A percentile compares a stretch with the other conserved stretches of the same genome.
Evolutionary conservation across 2,329 filamentous ascomycete species (phyloP).

Genomic region (Madurella fahalii): DNA sequence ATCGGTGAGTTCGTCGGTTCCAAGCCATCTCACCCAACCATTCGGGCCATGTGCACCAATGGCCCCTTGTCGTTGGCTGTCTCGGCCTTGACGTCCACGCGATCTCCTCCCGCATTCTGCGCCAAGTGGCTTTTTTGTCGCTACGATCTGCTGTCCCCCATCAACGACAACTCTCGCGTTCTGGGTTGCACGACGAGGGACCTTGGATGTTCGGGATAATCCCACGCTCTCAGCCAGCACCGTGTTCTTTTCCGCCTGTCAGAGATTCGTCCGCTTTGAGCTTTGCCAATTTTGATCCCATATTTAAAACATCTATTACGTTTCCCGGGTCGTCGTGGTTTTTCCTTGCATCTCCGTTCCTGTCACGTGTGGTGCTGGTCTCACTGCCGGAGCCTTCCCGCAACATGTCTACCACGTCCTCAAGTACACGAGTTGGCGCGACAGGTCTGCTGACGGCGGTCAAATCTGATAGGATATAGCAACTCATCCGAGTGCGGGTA

Average conservation of each 20-base stretch:
- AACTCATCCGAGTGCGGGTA: conserved; percentile 52
- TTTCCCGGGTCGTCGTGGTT: conserved; percentile 8
- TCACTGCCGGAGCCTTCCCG: not conserved
- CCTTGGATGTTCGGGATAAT: not conserved
- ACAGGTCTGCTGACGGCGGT: conserved; percentile 7
- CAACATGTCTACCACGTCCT: not conserved
- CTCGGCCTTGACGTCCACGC: conserved; percentile 20
- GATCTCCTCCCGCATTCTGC: conserved; percentile 23
- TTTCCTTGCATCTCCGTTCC: not conserved
- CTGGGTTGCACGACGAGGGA: not conserved
- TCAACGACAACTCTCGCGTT: not conserved
- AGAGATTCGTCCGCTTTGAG: conserved; percentile 10
- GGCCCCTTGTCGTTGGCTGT: conserved; percentile 43
- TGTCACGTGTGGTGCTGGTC: not conserved
- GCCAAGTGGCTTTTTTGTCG: conserved; percentile 16
- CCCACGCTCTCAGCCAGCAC: conserved; percentile 17
- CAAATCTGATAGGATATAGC: conserved; percentile 43
- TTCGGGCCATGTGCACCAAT: conserved; percentile 45
- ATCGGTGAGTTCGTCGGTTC: conserved; percentile 46
- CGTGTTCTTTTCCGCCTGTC: conserved; percentile 19
- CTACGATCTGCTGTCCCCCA: conserved; percentile 2
- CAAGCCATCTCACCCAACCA: conserved; percentile 40
- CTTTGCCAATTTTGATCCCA: not conserved
- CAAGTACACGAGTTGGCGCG: not conserved
- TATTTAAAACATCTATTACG: conserved; percentile 8